phyloP scores from a whole-genome alignment of 345 rosid species.

The Eucalyptus grandis region DNA sequence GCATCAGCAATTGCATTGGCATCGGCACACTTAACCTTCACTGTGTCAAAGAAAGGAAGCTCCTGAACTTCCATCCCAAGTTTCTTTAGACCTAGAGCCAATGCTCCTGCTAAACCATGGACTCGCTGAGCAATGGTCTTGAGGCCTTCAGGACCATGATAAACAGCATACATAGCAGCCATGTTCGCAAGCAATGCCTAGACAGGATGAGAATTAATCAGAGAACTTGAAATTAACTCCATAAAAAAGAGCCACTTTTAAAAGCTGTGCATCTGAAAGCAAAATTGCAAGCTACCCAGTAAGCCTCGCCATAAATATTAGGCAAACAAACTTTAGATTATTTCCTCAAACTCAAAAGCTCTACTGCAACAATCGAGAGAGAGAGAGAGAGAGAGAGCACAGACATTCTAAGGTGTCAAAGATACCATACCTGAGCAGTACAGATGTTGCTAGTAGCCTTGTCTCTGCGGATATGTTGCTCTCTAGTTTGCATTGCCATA shows the following conservation, averaged over 20 bases:
- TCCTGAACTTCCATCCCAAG: slow-evolving; percentile 83
- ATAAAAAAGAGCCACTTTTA: neutral
- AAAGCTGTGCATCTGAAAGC: neutral
- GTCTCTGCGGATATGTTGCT: slow-evolving; percentile 97
- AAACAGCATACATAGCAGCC: slow-evolving; percentile 98
- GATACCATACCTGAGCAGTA: slow-evolving; percentile 80
- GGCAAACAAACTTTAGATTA: neutral
- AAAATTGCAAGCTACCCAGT: neutral
- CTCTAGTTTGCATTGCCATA: slow-evolving; percentile 99
- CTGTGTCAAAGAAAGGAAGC: slow-evolving; percentile 91
- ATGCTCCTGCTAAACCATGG: slow-evolving; percentile 89
- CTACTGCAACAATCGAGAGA: neutral
- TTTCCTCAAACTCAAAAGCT: neutral
- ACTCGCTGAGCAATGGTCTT: slow-evolving; percentile 79
- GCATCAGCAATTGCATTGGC: slow-evolving; percentile 73
- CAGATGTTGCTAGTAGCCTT: slow-evolving; percentile 99
- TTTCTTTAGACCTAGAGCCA: slow-evolving; percentile 79
- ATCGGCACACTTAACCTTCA: slow-evolving; percentile 71
- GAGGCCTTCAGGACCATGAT: slow-evolving; percentile 93
- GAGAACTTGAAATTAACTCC: neutral
- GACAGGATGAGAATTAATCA: neutral
- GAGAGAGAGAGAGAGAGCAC: neutral
- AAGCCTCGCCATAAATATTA: neutral
- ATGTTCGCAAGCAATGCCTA: slow-evolving; percentile 98
- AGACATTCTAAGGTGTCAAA: neutral